Evolutionary conservation across 352 stramenopile species (phyloP), one percentile per base, ranked within the genome.

Genomic region (Phytopythium helicoides): DNA sequence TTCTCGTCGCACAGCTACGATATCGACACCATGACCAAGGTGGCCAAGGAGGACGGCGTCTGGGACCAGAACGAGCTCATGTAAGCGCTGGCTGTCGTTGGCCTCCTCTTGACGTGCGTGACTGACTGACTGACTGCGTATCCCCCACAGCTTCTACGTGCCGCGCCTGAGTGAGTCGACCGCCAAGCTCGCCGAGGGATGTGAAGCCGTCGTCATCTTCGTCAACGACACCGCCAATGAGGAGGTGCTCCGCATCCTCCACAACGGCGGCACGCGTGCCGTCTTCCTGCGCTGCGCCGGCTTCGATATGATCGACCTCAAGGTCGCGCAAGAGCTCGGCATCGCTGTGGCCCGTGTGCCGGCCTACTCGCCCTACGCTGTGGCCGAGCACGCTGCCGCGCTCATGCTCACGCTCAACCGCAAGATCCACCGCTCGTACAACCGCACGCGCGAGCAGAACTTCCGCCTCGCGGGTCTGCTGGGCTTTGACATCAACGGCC

Each of bases 251-350:
- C 73, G 79, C 50, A 73, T 35, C 21, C 57, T 92, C 19, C 46
- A 77, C 35, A 56, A 66, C 1, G 57, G 62, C 31, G 74, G 78
- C 26, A 86, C 83, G 9, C 68, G 71, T 35, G 78, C 80, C 35
- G 58, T 96, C 5, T 87, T 92, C 42, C 66, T 96, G 46, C 80
- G 86, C 36, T 93, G 86, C 46, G 81, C 83, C 3, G 86, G 93
- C 47, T 90, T 86, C 47, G 75, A 90, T 49, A 80, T 80, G 66
- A 68, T 90, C 36, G 75, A 90, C 54, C 47, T 84, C 7, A 54
- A 64, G 31, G 62, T 66, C 23, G 72, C 72, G 25, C 71, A 78
- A 54, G 71, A 79, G 46, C 66, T 86, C 22, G 68, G 58, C 35
- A 58, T 89, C 19, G 67, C 73, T 3, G 72, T 89, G 22, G 40